Conservation (phyloP, 495 filamentous ascomycete species). For the Neurospora sp. region DNA sequence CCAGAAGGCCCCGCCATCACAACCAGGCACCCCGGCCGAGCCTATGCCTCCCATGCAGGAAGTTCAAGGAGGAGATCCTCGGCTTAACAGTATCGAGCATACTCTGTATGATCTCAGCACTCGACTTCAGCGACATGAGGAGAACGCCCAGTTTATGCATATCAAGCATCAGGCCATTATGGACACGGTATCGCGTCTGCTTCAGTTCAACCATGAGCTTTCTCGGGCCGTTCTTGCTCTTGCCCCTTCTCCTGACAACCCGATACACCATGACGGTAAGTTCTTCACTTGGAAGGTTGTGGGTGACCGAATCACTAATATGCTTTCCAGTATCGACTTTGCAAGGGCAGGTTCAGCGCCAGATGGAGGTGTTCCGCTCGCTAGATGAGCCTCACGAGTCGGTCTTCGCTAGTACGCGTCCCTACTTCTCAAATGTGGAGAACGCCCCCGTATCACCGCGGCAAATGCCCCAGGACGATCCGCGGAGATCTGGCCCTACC, state of each 20-base stretch:
- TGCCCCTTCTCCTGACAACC: slow-evolving; percentile 55
- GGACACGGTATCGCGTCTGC: slow-evolving; percentile 67
- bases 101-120: slow-evolving; percentile 68
- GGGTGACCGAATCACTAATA: slow-evolving; percentile 24
- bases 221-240: slow-evolving; percentile 61
- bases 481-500: slow-evolving; percentile 49
- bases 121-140: slow-evolving; percentile 72
- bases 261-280: slow-evolving; percentile 54
- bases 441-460: slow-evolving; percentile 85
- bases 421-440: slow-evolving; percentile 68
- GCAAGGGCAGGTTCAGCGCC: slow-evolving; percentile 77
- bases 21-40: slow-evolving; percentile 77
- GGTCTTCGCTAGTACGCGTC: slow-evolving; percentile 62
- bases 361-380: slow-evolving; percentile 59
- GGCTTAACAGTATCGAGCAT: slow-evolving; percentile 70
- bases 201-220: slow-evolving; percentile 61
- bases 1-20: slow-evolving; percentile 62
- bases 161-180: slow-evolving; percentile 72
- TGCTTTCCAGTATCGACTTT: slow-evolving; percentile 55
- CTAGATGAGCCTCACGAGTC: slow-evolving; percentile 69
- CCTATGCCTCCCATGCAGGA: slow-evolving; percentile 53
- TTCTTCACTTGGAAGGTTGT: slow-evolving; percentile 7
- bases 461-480: slow-evolving; percentile 78
- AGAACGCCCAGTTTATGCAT: slow-evolving; percentile 66
- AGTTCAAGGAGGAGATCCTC: slow-evolving; percentile 55